phyloP scores from a whole-genome alignment of 176 grass and related monocot species.

The Avena insularis region DNA sequence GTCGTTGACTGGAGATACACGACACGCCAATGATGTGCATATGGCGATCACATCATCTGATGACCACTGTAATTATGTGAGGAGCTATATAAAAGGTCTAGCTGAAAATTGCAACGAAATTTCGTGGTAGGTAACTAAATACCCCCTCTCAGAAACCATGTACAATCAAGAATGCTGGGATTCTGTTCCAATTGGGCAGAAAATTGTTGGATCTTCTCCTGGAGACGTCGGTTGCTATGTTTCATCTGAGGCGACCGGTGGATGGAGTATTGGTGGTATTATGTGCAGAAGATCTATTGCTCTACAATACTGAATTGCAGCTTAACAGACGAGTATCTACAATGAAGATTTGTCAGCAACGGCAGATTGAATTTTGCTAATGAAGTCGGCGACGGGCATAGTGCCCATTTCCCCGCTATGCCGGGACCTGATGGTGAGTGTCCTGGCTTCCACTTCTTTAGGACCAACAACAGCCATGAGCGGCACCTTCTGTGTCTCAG shows the following conservation, averaged over 20 bases:
- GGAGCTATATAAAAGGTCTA: neutral
- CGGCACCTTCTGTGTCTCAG: constrained; percentile 87
- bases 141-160: neutral
- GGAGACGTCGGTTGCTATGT: neutral
- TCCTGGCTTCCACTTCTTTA: constrained; percentile 75
- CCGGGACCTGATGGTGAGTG: constrained; percentile 80
- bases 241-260: neutral
- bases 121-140: neutral
- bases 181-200: constrained; percentile 13
- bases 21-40: neutral
- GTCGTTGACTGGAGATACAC: neutral
- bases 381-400: constrained; percentile 73
- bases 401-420: constrained; percentile 78
- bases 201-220: constrained; percentile 19
- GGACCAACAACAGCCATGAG: constrained; percentile 92
- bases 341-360: constrained; percentile 59
- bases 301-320: neutral
- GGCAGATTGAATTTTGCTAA: constrained; percentile 46
- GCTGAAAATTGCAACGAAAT: neutral
- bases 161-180: neutral
- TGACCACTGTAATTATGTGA: neutral
- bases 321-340: neutral
- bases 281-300: constrained; percentile 21
- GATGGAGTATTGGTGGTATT: neutral
- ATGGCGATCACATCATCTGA: neutral